These are phyloP conservation scores for Anethum foeniculum DNA, from an alignment of 140 eudicot species.

Conservation along the genomic window DNA sequence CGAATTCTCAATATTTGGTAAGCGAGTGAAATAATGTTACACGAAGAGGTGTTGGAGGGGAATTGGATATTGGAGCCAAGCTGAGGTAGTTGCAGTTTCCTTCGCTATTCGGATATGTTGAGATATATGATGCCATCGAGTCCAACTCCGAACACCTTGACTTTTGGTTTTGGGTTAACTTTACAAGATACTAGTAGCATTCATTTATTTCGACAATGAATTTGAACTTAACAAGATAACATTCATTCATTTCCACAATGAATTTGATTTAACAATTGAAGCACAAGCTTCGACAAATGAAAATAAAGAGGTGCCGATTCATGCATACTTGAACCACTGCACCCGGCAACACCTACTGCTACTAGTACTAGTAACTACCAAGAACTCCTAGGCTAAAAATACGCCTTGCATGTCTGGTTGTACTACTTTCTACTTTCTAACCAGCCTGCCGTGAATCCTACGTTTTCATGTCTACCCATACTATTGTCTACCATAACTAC, in stretches of 20 bases:
- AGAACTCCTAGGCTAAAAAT: neutral
- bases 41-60: no score
- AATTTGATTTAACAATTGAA: neutral
- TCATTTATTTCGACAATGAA: no score
- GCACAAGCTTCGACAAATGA: neutral
- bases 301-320: neutral
- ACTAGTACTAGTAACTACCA: neutral
- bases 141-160: no score
- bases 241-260: neutral
- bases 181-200: no score
- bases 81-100: no score
- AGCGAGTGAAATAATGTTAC: no score
- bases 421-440: neutral
- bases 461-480: neutral
- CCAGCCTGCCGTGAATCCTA: constrained; percentile 1
- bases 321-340: neutral
- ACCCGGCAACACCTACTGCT: neutral
- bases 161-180: no score
- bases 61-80: no score
- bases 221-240: no score
- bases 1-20: no score
- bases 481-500: neutral
- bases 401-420: neutral
- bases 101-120: no score
- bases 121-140: no score